phyloP scores from a whole-genome alignment of 2,329 filamentous ascomycete species.

The Neonectria magnoliae region DNA sequence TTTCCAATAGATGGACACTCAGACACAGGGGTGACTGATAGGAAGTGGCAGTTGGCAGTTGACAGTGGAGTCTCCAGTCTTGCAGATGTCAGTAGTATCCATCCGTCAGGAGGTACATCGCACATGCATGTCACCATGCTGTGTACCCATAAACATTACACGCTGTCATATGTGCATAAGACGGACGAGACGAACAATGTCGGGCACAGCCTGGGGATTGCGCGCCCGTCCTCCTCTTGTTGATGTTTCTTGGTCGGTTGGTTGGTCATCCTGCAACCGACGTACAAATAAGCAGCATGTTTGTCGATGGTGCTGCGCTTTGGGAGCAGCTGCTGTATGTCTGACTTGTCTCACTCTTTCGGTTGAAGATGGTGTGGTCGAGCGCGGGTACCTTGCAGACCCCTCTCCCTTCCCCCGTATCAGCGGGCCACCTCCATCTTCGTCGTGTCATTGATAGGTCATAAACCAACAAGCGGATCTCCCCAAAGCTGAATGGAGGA shows the following conservation, averaged over 20 bases:
- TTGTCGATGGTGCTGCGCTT: background rate
- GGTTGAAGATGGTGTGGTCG: constrained; percentile 20
- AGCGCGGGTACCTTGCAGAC: constrained; percentile 42
- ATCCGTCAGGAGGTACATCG: background rate
- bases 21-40: background rate
- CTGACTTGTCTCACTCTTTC: constrained; percentile 1
- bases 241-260: background rate
- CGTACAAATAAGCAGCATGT: background rate
- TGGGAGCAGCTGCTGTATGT: background rate
- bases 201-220: background rate
- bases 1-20: background rate
- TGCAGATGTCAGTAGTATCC: background rate
- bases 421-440: constrained; percentile 2
- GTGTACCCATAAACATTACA: constrained; percentile 10
- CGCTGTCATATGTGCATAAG: background rate
- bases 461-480: background rate
- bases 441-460: constrained; percentile 12
- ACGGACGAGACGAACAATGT: background rate
- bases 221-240: background rate
- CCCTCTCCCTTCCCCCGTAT: constrained; percentile 8
- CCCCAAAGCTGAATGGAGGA: constrained; percentile 5
- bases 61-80: background rate
- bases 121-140: background rate
- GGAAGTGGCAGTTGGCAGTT: background rate
- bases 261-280: background rate